These are phyloP conservation scores for Gracilaria vermiculophylla DNA, from an alignment of 23 red algal genomes.

Conservation along the genomic window DNA sequence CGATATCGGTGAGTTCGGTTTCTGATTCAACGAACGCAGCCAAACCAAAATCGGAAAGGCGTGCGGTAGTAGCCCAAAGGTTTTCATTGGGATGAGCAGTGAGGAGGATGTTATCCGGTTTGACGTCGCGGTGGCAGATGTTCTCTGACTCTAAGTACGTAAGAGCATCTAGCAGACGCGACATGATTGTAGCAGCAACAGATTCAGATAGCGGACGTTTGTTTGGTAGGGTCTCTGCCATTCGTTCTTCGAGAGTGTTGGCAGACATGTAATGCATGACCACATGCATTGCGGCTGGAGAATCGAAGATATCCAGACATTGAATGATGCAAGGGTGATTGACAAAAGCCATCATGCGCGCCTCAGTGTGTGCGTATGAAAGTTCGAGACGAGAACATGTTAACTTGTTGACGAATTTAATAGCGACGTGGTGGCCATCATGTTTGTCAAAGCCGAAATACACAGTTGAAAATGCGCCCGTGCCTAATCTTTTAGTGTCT, in stretches of 20 bases:
- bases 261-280: slow-evolving; percentile 79
- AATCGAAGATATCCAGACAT: slow-evolving; percentile 79
- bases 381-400: slow-evolving; percentile 32
- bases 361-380: slow-evolving; percentile 55
- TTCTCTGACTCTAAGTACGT: slow-evolving; percentile 64
- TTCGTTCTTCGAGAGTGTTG: slow-evolving; percentile 52
- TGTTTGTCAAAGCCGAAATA: slow-evolving; percentile 44
- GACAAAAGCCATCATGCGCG: slow-evolving; percentile 47
- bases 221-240: slow-evolving; percentile 30
- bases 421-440: slow-evolving; percentile 67
- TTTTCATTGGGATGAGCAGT: slow-evolving; percentile 44
- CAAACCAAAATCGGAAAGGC: slow-evolving; percentile 84
- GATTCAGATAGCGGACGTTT: slow-evolving; percentile 51
- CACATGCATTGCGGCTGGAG: slow-evolving; percentile 57
- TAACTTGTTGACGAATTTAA: slow-evolving; percentile 77
- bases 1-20: slow-evolving; percentile 52
- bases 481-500: slow-evolving; percentile 30
- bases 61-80: slow-evolving; percentile 65
- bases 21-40: slow-evolving; percentile 58
- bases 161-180: slow-evolving; percentile 56
- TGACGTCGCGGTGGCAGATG: slow-evolving; percentile 81
- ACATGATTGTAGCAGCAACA: slow-evolving; percentile 69
- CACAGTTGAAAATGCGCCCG: slow-evolving; percentile 75
- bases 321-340: slow-evolving; percentile 70
- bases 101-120: slow-evolving; percentile 83